Evolutionary conservation across 768 basidiomycete genomes (phyloP).

Genomic region (Gymnopilus dilepis): DNA sequence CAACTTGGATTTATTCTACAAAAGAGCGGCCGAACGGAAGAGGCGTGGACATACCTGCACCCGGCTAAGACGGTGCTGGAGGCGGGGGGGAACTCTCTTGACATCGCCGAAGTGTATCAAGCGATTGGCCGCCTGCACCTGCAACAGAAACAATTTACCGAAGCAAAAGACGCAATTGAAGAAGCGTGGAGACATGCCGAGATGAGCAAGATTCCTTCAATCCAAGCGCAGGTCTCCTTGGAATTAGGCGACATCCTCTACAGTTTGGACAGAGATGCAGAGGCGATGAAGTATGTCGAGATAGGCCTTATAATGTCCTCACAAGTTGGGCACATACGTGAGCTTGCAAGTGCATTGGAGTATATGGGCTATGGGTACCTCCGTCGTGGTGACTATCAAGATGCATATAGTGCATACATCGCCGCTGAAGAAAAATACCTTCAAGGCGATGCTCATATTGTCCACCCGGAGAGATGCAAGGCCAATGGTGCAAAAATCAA

Average conservation of each 20-base stretch:
- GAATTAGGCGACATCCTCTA: not conserved
- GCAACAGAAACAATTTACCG: not conserved
- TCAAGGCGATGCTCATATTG: no score
- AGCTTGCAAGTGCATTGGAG: not conserved
- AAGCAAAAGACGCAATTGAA: not conserved
- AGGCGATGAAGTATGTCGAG: not conserved
- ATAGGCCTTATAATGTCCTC: not conserved
- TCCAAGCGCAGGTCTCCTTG: not conserved
- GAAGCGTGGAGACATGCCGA: conserved; percentile 4
- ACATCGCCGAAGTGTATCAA: not conserved
- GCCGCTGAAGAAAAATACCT: not conserved
- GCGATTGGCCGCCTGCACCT: not conserved
- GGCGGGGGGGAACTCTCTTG: not conserved
- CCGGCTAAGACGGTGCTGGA: not conserved
- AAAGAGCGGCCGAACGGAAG: not conserved
- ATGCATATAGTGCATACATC: not conserved
- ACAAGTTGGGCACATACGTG: not conserved
- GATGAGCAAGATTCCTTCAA: not conserved
- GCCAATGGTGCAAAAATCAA: not conserved
- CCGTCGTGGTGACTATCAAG: not conserved
- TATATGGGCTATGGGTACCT: not conserved
- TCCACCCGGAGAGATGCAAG: no score
- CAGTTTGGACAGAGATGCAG: not conserved
- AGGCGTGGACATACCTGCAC: not conserved
- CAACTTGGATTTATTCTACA: not conserved